Evolutionary conservation across 2,329 filamentous ascomycete species (phyloP).

Genomic region (Penicillium sp.): DNA sequence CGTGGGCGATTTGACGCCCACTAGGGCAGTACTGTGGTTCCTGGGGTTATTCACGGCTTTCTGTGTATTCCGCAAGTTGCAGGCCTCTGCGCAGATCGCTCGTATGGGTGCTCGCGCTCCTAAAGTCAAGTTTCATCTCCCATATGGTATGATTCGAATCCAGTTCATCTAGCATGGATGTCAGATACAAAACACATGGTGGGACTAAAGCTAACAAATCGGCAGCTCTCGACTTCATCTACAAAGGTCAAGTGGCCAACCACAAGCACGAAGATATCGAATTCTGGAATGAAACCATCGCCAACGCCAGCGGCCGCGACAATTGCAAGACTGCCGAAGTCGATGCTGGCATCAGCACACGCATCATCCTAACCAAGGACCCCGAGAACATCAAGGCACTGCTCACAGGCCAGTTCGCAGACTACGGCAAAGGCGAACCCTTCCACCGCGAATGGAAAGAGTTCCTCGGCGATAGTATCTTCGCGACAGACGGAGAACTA

Average conservation of each 20-base stretch:
- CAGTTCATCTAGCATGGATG: not conserved
- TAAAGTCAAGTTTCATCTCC: slow-evolving; percentile 41
- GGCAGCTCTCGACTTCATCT: slow-evolving; percentile 71
- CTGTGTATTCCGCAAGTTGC: slow-evolving; percentile 38
- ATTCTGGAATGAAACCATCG: slow-evolving; percentile 65
- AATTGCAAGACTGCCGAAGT: slow-evolving; percentile 39
- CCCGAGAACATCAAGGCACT: slow-evolving; percentile 91
- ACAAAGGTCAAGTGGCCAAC: slow-evolving; percentile 60
- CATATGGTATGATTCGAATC: slow-evolving; percentile 40
- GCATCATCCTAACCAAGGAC: slow-evolving; percentile 78
- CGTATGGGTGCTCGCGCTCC: slow-evolving; percentile 46
- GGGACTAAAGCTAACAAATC: slow-evolving; percentile 2
- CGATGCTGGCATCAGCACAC: slow-evolving; percentile 43
- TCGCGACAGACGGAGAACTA: slow-evolving; percentile 76
- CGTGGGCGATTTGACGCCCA: slow-evolving; percentile 54
- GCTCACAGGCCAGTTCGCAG: slow-evolving; percentile 81
- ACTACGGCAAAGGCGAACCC: slow-evolving; percentile 78
- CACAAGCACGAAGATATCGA: slow-evolving; percentile 63
- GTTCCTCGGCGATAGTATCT: slow-evolving; percentile 85
- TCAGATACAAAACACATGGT: not conserved
- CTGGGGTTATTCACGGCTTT: slow-evolving; percentile 49
- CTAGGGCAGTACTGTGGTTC: slow-evolving; percentile 47
- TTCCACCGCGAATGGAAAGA: slow-evolving; percentile 79
- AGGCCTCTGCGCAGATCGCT: slow-evolving; percentile 38
- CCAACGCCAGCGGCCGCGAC: slow-evolving; percentile 31